Base-by-base conservation (phyloP, 176 grass and related monocot species). In the Oryza officinalis region DNA sequence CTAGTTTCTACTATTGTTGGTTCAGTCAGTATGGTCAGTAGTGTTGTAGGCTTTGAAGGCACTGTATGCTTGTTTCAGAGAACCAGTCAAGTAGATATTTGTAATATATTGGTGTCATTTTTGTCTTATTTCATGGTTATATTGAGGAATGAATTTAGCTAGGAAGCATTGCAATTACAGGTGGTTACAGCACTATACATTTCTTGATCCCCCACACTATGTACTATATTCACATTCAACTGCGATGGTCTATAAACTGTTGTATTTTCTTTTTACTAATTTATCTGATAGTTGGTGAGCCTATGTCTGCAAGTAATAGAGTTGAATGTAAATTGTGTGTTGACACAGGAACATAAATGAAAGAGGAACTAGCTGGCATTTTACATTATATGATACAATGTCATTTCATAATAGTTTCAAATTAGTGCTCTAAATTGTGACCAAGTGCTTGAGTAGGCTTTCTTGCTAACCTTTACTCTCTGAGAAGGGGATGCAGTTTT, bases 301-400 rank as follows among this genome's bases (percentile, higher is more conserved):
- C 15, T 69, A 15, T 67, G 2, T 72, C 67, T 47, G 46, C 27
- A 46, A 37, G 45, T 3, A 1, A 11, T 74, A 7, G 33, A 54
- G 2, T 59, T 81, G 5, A 66, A 2, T 35, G 3, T 14, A 31
- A 72, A 15, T 8, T 67, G 10, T 43, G 25, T 27, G 81, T 86
- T 72, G 68, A 31, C 26, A 72, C 0, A 35, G 61, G 28, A 65
- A 75, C 71, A 78, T 4, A 82, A 27, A 86, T 59, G 20, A 86
- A 57, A 75, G 1, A 45, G 45, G 33, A 47, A 46, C 25, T 66
- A 61, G 13, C 71, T 31, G 44, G 12, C 6, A 23, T 65, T 77
- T 72, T 44, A 77, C 76, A 63, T 1, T 44, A 18, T 72, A 73
- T 31, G 27, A 45, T 67, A 67, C 17, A 10, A 33, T 67, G 3